A percentile compares a stretch with the other conserved stretches of the same genome.
Conservation (phyloP, 495 filamentous ascomycete genomes). For the Lasiosphaeria ovina region DNA sequence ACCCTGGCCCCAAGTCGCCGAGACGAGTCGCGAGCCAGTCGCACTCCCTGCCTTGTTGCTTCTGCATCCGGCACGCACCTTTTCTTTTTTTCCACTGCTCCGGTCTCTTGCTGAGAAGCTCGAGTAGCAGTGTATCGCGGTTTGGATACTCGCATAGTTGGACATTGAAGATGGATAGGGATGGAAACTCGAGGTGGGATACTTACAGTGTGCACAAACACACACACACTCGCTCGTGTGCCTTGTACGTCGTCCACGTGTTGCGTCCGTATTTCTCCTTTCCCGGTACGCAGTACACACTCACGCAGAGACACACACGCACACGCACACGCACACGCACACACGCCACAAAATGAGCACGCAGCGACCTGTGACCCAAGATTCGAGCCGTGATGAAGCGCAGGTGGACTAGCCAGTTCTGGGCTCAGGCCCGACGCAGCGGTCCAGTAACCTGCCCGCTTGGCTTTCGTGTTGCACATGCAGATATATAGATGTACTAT, state of each 20-base stretch:
- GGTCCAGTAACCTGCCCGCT: background rate
- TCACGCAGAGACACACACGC: no score
- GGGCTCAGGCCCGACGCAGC: background rate
- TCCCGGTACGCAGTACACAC: no score
- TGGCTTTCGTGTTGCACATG: background rate
- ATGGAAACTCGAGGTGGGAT: no score
- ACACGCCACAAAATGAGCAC: background rate
- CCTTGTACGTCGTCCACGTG: no score
- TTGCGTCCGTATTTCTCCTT: no score
- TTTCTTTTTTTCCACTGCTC: background rate
- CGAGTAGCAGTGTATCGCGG: no score
- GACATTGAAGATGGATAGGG: no score
- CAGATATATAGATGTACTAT: background rate
- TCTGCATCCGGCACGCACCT: background rate
- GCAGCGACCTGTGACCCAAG: background rate
- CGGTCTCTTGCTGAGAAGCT: background rate
- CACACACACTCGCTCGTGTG: no score
- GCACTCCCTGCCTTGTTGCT: background rate
- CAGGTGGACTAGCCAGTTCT: constrained; percentile 5
- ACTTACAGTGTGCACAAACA: no score
- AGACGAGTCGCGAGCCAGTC: background rate
- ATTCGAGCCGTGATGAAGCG: constrained; percentile 2
- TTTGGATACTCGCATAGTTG: no score
- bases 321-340: background rate
- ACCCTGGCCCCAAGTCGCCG: background rate